These are phyloP conservation scores for Ceratocystis cubensis DNA, from an alignment of 2,329 filamentous ascomycete genomes.

Conservation along the genomic window DNA sequence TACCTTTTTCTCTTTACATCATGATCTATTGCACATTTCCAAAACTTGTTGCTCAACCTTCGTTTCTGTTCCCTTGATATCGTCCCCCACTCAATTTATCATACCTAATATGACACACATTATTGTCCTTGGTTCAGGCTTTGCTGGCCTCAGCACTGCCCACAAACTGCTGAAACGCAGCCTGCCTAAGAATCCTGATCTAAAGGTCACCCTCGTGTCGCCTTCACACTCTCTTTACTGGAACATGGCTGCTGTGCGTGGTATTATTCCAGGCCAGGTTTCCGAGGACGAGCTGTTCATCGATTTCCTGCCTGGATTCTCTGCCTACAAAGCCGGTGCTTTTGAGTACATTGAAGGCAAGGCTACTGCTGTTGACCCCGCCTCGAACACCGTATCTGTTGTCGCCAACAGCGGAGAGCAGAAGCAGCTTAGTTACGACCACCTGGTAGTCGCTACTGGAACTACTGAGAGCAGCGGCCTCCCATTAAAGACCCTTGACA, in stretches of 20 bases:
- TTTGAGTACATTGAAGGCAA: slow-evolving; percentile 43
- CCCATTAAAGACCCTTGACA: slow-evolving; percentile 39
- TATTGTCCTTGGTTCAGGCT: slow-evolving; percentile 39
- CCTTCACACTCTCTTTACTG: slow-evolving; percentile 40
- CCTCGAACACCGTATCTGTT: slow-evolving; percentile 33
- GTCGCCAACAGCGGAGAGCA: slow-evolving; percentile 27
- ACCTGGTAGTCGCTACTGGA: slow-evolving; percentile 39
- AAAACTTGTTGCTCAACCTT: not conserved
- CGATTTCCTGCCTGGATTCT: slow-evolving; percentile 34
- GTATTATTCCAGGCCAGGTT: slow-evolving; percentile 36
- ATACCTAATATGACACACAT: slow-evolving; percentile 30
- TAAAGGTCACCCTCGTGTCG: slow-evolving; percentile 36
- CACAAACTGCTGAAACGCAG: slow-evolving; percentile 39
- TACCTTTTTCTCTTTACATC: not conserved
- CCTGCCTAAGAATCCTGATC: slow-evolving; percentile 30
- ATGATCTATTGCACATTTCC: not conserved
- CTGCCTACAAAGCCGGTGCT: slow-evolving; percentile 34
- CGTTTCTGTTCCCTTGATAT: not conserved
- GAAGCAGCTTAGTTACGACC: slow-evolving; percentile 35
- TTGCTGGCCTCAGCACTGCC: slow-evolving; percentile 36
- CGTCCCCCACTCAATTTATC: not conserved
- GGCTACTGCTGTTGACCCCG: slow-evolving; percentile 35
- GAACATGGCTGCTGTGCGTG: slow-evolving; percentile 37
- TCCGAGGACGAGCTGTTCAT: slow-evolving; percentile 31
- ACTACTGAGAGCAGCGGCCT: slow-evolving; percentile 22